These are phyloP conservation scores for Cordyceps fumosorosea DNA, from an alignment of 2,329 filamentous ascomycete species.

Conservation along the genomic window DNA sequence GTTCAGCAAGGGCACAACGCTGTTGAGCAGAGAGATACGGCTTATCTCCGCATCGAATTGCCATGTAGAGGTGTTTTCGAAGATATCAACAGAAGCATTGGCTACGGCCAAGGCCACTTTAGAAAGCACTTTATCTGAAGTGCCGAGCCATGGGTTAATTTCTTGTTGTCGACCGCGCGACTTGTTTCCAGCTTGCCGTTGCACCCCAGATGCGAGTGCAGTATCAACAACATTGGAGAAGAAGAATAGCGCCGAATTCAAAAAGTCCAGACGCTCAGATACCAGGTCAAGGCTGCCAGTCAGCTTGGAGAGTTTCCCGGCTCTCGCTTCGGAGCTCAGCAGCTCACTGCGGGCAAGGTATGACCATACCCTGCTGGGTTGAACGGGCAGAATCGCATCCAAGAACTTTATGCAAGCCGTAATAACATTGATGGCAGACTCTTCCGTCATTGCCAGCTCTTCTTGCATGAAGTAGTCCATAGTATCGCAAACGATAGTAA, in stretches of 20 bases:
- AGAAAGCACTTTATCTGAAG: constrained; percentile 71
- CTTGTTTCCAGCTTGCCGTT: constrained; percentile 53
- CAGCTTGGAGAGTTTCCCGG: constrained; percentile 69
- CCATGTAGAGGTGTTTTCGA: constrained; percentile 84
- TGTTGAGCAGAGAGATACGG: constrained; percentile 60
- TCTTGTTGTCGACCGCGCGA: constrained; percentile 38
- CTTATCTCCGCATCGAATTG: constrained; percentile 65
- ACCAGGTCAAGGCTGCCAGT: constrained; percentile 78
- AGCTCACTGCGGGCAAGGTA: constrained; percentile 77
- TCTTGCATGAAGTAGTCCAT: constrained; percentile 66
- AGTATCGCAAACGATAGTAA: constrained; percentile 75
- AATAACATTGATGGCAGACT: constrained; percentile 58
- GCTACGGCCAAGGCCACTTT: constrained; percentile 67
- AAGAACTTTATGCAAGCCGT: constrained; percentile 74
- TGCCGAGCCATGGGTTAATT: constrained; percentile 57
- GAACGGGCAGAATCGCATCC: constrained; percentile 62
- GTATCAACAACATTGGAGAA: constrained; percentile 73
- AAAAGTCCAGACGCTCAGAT: constrained; percentile 67
- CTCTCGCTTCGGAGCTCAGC: constrained; percentile 67
- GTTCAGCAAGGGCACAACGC: constrained; percentile 63
- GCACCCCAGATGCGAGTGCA: constrained; percentile 61
- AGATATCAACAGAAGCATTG: constrained; percentile 70
- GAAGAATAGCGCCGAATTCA: constrained; percentile 65
- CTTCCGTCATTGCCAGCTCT: constrained; percentile 49
- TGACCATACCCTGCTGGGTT: constrained; percentile 83